Conservation (phyloP, 768 basidiomycete genomes). For the Dentipellis sp. region DNA sequence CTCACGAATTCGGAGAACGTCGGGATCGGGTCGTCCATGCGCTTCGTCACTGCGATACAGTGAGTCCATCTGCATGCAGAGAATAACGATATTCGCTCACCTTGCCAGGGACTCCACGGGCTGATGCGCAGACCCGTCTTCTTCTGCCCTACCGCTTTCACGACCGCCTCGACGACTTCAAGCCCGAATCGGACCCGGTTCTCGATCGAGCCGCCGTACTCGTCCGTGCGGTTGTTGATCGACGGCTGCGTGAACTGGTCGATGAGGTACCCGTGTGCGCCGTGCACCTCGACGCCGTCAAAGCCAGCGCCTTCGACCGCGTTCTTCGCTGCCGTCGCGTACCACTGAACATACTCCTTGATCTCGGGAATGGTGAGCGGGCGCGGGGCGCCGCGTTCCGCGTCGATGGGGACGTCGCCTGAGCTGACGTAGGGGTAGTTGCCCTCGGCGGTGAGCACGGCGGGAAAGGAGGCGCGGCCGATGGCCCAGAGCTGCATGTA, state of each 20-base stretch:
- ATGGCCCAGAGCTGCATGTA: constrained; percentile 51
- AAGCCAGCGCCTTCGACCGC: not conserved
- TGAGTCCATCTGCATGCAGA: not conserved
- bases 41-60: not conserved
- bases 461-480: constrained; percentile 24
- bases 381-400: not conserved
- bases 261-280: too few species aligned
- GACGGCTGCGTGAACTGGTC: too few species aligned
- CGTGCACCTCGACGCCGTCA: too few species aligned
- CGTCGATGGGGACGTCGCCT: not conserved
- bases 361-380: not conserved
- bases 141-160: not conserved
- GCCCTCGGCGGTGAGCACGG: not conserved
- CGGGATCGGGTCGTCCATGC: constrained; percentile 16
- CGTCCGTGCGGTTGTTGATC: too few species aligned
- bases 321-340: not conserved
- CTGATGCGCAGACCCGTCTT: not conserved
- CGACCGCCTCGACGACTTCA: not conserved
- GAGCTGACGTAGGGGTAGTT: not conserved
- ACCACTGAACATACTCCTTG: not conserved
- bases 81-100: not conserved
- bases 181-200: not conserved
- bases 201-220: constrained; percentile 1
- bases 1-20: constrained; percentile 18
- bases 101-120: not conserved